Conservation (phyloP, 1,284 basidiomycete species). For the Neonothopanus nambi region DNA sequence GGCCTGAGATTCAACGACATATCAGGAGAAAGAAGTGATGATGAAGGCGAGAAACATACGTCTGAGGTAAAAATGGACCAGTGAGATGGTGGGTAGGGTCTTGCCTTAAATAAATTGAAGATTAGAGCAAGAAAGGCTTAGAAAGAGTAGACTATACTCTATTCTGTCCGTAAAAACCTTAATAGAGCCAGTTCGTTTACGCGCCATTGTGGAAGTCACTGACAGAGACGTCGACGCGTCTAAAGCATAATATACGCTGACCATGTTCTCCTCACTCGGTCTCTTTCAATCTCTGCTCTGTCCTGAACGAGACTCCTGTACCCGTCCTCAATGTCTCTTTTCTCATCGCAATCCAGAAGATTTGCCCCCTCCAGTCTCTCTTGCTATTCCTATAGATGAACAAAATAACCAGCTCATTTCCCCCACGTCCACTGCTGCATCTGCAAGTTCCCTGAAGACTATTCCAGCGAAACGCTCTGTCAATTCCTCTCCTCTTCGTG, state of each 20-base stretch:
- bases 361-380: slow-evolving; percentile 34
- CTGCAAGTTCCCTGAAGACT: slow-evolving; percentile 14
- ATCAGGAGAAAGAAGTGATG: background rate
- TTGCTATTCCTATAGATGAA: slow-evolving; percentile 40
- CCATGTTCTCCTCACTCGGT: slow-evolving; percentile 69
- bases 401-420: slow-evolving; percentile 23
- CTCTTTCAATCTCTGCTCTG: slow-evolving; percentile 65
- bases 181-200: too few species aligned
- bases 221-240: background rate
- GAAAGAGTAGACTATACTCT: background rate
- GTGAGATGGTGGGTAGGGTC: slow-evolving; percentile 60
- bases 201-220: background rate
- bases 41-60: slow-evolving; percentile 44
- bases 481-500: slow-evolving; percentile 5
- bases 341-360: slow-evolving; percentile 47
- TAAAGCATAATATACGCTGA: background rate
- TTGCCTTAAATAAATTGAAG: slow-evolving; percentile 34
- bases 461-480: slow-evolving; percentile 21
- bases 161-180: too few species aligned
- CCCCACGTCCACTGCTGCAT: slow-evolving; percentile 11
- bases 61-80: slow-evolving; percentile 62
- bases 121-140: background rate
- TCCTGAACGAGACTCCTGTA: slow-evolving; percentile 54
- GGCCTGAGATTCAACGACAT: slow-evolving; percentile 36
- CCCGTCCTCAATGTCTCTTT: slow-evolving; percentile 59